Evolutionary conservation across 1,284 basidiomycete species (phyloP), one percentile per base, ranked within the genome.

Genomic region (Retiboletus flavoniger): DNA sequence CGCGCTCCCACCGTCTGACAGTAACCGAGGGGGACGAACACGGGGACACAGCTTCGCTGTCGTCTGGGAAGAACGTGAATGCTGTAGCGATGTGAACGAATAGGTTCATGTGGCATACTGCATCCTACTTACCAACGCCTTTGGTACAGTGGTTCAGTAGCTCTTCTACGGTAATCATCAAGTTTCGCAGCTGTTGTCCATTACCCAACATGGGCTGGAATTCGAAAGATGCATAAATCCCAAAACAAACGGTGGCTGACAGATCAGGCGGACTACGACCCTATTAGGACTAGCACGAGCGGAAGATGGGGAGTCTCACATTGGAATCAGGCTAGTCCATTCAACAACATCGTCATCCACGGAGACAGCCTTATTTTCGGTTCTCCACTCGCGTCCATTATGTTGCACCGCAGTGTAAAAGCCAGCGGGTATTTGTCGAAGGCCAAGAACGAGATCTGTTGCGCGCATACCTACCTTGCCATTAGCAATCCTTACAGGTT

Each of bases 151-250:
- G 29, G 3, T 46, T 28, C 7, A 54, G 9, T 2, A 61, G n/a
- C n/a, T 61, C 45, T 11, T n/a, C 41, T 9, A 61, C 49, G 1
- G 44, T 48, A 17, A 41, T 35, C 7, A 24, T 13, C 13, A 47
- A 24, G 16, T 32, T 17, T 24, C 44, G 41, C 10, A 62, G 46
- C 16, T 35, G 34, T 26, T 63, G 44, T 26, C 59, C 60, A 2
- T 34, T 11, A 17, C 61, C 60, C n/a, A 61, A 24, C 48, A 42
- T 51, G n/a, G 58, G 54, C 21, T 45, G 47, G 10, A 51, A 44
- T 38, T 63, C 54, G 14, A 59, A 61, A 3, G 61, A 56, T 31
- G 61, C 59, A 31, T 50, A 48, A 1, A 60, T 16, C 4, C 3
- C 16, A 17, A 60, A 3, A 32, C 11, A 17, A 26, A 61, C 17